Base-by-base conservation (phyloP, 2,329 filamentous ascomycete genomes). In the Lasiodiplodia sp. region DNA sequence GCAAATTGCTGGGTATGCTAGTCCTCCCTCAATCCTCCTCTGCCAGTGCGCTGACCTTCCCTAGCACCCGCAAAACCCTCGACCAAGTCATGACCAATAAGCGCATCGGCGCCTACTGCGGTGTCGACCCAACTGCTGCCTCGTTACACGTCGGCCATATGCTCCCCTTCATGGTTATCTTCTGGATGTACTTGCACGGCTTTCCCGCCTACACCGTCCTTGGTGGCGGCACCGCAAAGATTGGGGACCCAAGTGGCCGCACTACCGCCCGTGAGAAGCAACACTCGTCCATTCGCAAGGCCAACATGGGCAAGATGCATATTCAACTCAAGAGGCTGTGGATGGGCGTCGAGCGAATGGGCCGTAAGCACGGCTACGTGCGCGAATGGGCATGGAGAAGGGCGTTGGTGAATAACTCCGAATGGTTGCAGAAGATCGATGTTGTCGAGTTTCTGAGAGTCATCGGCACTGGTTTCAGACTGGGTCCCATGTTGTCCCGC, bases 401-500 rank as follows among this genome's bases (percentile, higher is more conserved):
- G 67, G 87, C 86, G 25, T 75, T 97, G 47, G 78, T 89, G 34
- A 96, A 97, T 81, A 99, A 99, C 79, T 91, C 89, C 71, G 84
- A 85, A 62, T 99, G 96, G 96, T 88, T 94, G 82, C 88, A 91
- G 72, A 88, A 86, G 49, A 81, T 92, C 53, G 85, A 89, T 1
- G 84, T 97, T 55, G 83, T 93, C 60, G 92, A 97, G 56, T 87
- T 97, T 64, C 83, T 96, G 72, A 87, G 88, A 76, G 86, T 90
- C 68, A 82, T 97, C 37, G 96, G 94, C 2, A 86, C 86, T 38
- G 86, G 89, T 56, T 88, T 93, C 77, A 86, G 95, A 69, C 82
- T 99, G 63, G 94, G 95, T 1, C 87, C 94, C 3, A 94, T 99
- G 92, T 85, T 99, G 69, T 89, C 90, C 65, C 89, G 93, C 74